A percentile compares a stretch with the other conserved stretches of the same genome.
These are phyloP conservation scores for Citeromyces matritensis DNA, from an alignment of 805 yeast genomes.

Conservation along the genomic window DNA sequence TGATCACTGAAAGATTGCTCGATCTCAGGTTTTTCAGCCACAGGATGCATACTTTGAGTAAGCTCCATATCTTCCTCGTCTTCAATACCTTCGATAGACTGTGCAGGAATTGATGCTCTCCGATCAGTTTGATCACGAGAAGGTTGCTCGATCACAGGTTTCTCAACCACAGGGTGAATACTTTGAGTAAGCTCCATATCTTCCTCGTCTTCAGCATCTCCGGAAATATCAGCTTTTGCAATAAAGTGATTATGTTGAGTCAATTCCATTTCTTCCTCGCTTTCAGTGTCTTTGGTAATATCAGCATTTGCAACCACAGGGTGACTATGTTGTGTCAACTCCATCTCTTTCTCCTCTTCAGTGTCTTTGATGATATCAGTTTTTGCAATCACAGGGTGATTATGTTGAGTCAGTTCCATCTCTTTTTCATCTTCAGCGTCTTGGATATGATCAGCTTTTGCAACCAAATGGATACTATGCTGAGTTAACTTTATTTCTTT, in stretches of 20 bases:
- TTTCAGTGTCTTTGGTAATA: background rate
- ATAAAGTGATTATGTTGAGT: background rate
- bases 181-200: background rate
- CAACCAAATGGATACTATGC: no score
- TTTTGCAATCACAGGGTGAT: background rate
- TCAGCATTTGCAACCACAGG: background rate
- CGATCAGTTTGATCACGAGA: background rate
- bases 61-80: background rate
- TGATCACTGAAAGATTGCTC: background rate
- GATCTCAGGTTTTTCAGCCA: no score
- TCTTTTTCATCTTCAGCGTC: background rate
- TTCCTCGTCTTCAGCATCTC: background rate
- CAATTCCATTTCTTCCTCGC: background rate
- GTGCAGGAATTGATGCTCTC: background rate
- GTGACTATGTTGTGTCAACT: background rate
- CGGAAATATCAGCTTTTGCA: background rate
- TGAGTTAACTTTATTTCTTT: no score
- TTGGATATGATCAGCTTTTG: background rate
- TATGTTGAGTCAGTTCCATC: background rate
- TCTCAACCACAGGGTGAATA: background rate
- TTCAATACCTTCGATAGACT: background rate
- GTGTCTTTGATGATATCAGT: background rate
- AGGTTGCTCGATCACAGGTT: no score
- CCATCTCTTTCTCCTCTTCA: background rate
- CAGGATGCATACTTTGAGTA: background rate